Evolutionary conservation across 441 rosid genomes (phyloP), one percentile per base, ranked within the genome.

Genomic region (Theobroma grandiflorum): DNA sequence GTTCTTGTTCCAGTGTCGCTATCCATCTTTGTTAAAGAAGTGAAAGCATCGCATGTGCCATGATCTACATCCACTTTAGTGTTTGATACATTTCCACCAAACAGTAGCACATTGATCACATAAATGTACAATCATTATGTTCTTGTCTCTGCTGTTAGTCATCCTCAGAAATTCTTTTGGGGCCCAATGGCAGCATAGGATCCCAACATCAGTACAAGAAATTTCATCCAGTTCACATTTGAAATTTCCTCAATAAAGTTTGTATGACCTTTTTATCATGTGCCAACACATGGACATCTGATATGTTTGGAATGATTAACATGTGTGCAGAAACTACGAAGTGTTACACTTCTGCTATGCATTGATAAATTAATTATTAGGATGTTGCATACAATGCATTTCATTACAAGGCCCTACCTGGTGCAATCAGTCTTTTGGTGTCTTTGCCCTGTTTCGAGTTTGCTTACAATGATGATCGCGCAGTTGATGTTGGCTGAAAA

Each of bases 1-100:
- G 26, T 78, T 20, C 3, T 15, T 33, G 70, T 61, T 62, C 57
- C n/a, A 22, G 12, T 64, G 59, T 79, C 64, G 26, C 14, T 31
- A 58, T 64, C 74, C 11, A 57, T 75, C 43, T 61, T 68, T 80
- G 79, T 63, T 47, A 20, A 68, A 75, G 26, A 22, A 40, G 18
- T 18, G 72, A 40, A 40, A 63, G 57, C 11, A 67, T 26, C 14
- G 58, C 14, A 72, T 72, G 38, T 69, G 57, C 38, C 57, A 69
- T 69, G 74, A 26, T 26, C 57, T 69, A n/a, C 18, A 43, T 67
- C 12, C 16, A 20, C 52, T 67, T 67, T 43, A 4, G 72, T 67
- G 37, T 6, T 67, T 42, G 53, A 45, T 12, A 20, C 20, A 67
- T 66, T 40, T 64, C 66, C 33, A 62, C 12, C 18, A 16, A 18